Evolutionary conservation across 441 rosid species (phyloP).

Genomic region (Pelargonium fulgidum): DNA sequence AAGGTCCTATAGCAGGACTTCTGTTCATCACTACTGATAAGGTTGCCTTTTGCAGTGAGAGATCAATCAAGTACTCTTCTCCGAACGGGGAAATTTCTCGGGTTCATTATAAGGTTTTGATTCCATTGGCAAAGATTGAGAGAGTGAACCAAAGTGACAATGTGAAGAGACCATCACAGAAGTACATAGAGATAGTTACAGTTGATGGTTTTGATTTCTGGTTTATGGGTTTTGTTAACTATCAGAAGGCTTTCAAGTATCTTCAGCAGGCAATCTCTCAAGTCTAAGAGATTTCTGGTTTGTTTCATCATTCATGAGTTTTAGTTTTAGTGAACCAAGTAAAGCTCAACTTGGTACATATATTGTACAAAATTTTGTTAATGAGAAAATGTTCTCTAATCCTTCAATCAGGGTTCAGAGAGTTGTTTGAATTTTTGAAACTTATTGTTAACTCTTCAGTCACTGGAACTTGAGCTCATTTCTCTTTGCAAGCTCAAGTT

Average conservation of each 20-base stretch:
- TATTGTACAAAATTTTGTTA: slow-evolving; percentile 17
- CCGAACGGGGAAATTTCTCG: slow-evolving; percentile 38
- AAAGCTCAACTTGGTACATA: slow-evolving; percentile 17
- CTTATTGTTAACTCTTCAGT: too few species aligned
- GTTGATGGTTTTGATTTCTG: slow-evolving; percentile 76
- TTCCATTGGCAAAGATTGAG: slow-evolving; percentile 52
- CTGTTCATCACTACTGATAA: slow-evolving; percentile 51
- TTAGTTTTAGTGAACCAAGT: background rate
- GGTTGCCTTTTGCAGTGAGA: slow-evolving; percentile 57
- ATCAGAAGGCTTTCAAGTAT: slow-evolving; percentile 46
- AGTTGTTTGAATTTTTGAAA: too few species aligned
- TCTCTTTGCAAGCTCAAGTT: too few species aligned
- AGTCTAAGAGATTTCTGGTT: background rate
- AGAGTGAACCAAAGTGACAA: slow-evolving; percentile 46
- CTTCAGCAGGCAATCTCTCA: background rate
- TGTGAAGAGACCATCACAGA: slow-evolving; percentile 25
- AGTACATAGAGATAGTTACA: slow-evolving; percentile 40
- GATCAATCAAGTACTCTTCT: slow-evolving; percentile 42
- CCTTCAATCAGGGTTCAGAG: background rate
- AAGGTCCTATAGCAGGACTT: slow-evolving; percentile 60
- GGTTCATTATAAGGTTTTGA: slow-evolving; percentile 54
- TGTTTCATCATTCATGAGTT: background rate
- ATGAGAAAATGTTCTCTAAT: slow-evolving; percentile 12
- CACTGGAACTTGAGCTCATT: too few species aligned
- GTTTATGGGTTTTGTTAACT: slow-evolving; percentile 82